A percentile compares a stretch with the other conserved stretches of the same genome.
Evolutionary conservation across 768 basidiomycete species (phyloP).

Genomic region (Tulasnella sp.): DNA sequence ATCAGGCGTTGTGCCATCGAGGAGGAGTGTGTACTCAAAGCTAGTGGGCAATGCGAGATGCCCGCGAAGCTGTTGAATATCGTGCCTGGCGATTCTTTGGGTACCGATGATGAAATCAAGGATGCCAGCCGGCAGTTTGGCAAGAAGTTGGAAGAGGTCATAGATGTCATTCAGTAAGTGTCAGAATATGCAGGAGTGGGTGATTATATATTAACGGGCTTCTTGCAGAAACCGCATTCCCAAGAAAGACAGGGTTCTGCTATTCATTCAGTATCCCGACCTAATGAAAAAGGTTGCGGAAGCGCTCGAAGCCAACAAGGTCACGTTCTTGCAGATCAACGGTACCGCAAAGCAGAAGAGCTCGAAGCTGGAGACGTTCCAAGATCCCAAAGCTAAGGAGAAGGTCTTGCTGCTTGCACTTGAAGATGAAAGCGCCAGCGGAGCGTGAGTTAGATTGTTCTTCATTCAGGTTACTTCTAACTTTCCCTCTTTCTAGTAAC

Average conservation of each 20-base stretch:
- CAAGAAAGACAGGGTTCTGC: constrained; percentile 65
- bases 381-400: constrained; percentile 53
- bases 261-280: constrained; percentile 95
- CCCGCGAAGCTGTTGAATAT: constrained; percentile 72
- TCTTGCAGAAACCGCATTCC: constrained; percentile 50
- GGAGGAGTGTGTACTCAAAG: constrained; percentile 70
- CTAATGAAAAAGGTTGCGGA: constrained; percentile 84
- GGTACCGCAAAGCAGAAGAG: constrained; percentile 66
- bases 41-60: constrained; percentile 57
- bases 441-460: constrained; percentile 32
- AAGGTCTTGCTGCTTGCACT: constrained; percentile 79
- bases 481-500: constrained; percentile 34
- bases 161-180: constrained; percentile 58
- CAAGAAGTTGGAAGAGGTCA: constrained; percentile 65
- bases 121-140: constrained; percentile 68
- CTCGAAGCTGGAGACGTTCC: constrained; percentile 75
- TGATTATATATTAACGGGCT: background rate
- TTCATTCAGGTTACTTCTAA: background rate
- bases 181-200: background rate
- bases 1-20: constrained; percentile 57
- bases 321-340: constrained; percentile 68
- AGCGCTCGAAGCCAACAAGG: constrained; percentile 55
- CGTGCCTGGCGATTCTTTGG: constrained; percentile 64
- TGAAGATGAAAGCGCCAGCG: constrained; percentile 91
- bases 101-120: constrained; percentile 61